phyloP scores from a whole-genome alignment of 768 basidiomycete genomes.

The Artomyces pyxidatus region DNA sequence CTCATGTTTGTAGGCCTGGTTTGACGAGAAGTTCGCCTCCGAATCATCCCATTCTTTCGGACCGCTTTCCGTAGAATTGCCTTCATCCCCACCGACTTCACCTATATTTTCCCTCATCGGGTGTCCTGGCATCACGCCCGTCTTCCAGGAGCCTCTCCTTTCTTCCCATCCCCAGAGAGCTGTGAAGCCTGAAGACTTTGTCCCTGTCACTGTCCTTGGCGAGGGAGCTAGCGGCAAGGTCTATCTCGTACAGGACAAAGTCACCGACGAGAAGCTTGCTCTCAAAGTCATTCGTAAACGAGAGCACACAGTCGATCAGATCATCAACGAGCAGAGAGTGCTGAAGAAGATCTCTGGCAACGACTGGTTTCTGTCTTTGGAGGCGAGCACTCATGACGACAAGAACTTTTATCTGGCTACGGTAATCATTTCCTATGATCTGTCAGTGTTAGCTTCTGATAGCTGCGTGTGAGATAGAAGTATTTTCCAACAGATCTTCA shows the following conservation, averaged over 20 bases:
- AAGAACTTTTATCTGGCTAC: slow-evolving; percentile 16
- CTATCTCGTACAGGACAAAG: slow-evolving; percentile 9
- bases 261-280: slow-evolving; percentile 6
- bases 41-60: no score
- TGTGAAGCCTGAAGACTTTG: slow-evolving; percentile 7
- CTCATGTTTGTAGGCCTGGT: no score
- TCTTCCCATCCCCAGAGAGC: background rate
- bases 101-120: no score
- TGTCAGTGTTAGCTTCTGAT: background rate
- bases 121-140: no score
- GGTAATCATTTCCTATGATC: background rate
- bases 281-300: slow-evolving; percentile 14
- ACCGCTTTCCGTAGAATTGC: no score
- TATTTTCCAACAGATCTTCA: slow-evolving; percentile 10
- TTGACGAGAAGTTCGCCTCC: no score
- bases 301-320: background rate
- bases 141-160: no score
- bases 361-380: slow-evolving; percentile 11
- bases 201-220: slow-evolving; percentile 8
- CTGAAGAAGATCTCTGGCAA: slow-evolving; percentile 5
- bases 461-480: background rate
- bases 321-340: slow-evolving; percentile 10
- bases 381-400: slow-evolving; percentile 15
- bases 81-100: no score
- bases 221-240: slow-evolving; percentile 14